Evolutionary conservation across 108 stramenopile genomes (phyloP).

Genomic region (Thalassiosira profunda): DNA sequence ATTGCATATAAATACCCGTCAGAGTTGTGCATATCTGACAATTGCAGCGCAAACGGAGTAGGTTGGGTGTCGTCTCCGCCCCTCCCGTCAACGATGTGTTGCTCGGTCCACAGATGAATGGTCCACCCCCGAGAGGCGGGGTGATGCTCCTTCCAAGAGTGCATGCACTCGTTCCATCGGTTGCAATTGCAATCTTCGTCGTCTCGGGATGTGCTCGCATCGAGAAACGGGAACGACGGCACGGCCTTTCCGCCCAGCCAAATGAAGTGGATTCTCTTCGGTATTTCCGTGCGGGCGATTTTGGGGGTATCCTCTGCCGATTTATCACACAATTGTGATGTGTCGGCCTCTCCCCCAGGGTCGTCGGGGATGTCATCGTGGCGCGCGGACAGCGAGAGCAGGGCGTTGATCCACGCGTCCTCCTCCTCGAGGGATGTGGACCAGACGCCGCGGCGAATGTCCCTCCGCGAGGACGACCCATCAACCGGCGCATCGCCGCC

Average conservation of each 20-base stretch:
- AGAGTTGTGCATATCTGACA: conserved; percentile 27
- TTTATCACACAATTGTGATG: neutral
- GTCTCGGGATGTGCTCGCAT: too few species aligned
- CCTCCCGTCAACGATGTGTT: conserved; percentile 15
- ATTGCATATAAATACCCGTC: conserved; percentile 34
- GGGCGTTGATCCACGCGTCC: conserved; percentile 19
- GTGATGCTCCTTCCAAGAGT: conserved; percentile 40
- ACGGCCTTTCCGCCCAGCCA: conserved; percentile 36
- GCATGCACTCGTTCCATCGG: conserved; percentile 38
- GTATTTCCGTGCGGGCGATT: conserved; percentile 32
- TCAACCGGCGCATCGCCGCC: neutral
- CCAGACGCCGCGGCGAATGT: conserved; percentile 21
- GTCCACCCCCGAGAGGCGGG: conserved; percentile 23
- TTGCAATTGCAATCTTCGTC: neutral
- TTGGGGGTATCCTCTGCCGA: neutral
- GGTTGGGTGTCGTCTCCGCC: neutral
- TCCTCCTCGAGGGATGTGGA: conserved; percentile 24
- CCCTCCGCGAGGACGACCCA: neutral
- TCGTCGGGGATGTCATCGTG: neutral
- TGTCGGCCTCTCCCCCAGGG: neutral
- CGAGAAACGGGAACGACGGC: conserved; percentile 23
- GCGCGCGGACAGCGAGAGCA: conserved; percentile 7
- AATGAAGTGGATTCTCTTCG: conserved; percentile 41
- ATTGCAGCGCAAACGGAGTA: conserved; percentile 6
- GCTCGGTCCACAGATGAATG: conserved; percentile 38